These are phyloP conservation scores for Gossypium trilobum DNA, from an alignment of 441 rosid genomes.

Conservation along the genomic window DNA sequence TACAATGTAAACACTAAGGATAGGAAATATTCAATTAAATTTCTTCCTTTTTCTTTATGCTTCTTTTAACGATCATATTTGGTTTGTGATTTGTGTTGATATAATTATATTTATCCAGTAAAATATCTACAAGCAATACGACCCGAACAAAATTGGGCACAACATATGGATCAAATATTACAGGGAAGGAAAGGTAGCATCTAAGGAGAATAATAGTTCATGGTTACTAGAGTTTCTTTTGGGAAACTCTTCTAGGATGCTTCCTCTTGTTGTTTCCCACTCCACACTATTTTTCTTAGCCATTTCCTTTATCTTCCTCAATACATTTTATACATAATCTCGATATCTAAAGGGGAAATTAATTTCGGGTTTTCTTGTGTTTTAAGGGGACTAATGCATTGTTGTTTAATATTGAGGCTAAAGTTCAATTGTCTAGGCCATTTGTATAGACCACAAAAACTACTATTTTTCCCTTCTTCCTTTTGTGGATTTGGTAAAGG, in stretches of 20 bases:
- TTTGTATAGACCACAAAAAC: conserved; percentile 14
- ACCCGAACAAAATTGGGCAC: conserved; percentile 8
- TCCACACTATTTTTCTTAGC: conserved; percentile 16
- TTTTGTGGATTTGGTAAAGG: background rate
- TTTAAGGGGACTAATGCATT: background rate
- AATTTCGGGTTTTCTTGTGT: background rate
- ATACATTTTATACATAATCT: background rate
- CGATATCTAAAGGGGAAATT: background rate
- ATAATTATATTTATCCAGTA: conserved; percentile 16
- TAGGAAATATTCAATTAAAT: background rate
- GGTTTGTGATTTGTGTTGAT: background rate
- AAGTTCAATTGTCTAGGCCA: conserved; percentile 26
- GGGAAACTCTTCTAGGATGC: conserved; percentile 24
- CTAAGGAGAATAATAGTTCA: conserved; percentile 8
- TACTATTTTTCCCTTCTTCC: background rate
- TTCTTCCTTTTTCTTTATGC: background rate
- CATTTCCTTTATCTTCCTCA: conserved; percentile 10
- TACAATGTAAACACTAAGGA: conserved; percentile 29
- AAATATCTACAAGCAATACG: conserved; percentile 32
- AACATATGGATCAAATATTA: background rate
- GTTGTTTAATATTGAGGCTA: background rate
- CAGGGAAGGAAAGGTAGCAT: conserved; percentile 5
- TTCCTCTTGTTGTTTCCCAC: conserved; percentile 17
- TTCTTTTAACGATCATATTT: background rate
- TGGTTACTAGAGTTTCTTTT: conserved; percentile 32